Conservation (phyloP, 1,284 basidiomycete species). For the Tranzscheliella williamsii region DNA sequence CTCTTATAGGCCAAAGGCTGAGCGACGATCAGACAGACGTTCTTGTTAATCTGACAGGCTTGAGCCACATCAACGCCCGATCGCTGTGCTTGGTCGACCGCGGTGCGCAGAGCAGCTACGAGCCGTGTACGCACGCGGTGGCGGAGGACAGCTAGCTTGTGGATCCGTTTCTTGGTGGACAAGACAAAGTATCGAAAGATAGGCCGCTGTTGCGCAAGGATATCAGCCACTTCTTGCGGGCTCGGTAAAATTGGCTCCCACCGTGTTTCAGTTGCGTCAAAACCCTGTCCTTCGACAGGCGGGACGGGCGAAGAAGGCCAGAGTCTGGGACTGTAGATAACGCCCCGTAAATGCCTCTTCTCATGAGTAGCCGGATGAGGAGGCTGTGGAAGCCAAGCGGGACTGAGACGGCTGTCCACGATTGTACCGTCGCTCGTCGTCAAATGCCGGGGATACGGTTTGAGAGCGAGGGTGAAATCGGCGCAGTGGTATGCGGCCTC, state of each 20-base stretch:
- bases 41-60: constrained; percentile 2
- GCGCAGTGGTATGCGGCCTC: background rate
- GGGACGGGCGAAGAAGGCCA: background rate
- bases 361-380: constrained; percentile 23
- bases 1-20: constrained; percentile 5
- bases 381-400: constrained; percentile 19
- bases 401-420: constrained; percentile 4
- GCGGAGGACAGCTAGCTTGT: constrained; percentile 50
- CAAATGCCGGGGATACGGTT: constrained; percentile 21
- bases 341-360: constrained; percentile 8
- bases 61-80: background rate
- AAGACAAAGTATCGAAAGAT: constrained; percentile 27
- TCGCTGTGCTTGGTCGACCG: constrained; percentile 2
- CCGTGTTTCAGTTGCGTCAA: background rate
- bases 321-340: too few species aligned
- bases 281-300: background rate
- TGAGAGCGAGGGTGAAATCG: constrained; percentile 23
- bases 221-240: too few species aligned
- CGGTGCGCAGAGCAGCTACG: constrained; percentile 25
- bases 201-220: constrained; percentile 1
- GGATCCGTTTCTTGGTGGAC: constrained; percentile 43
- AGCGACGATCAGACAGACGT: constrained; percentile 14
- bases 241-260: too few species aligned
- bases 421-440: constrained; percentile 2
- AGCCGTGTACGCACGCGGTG: constrained; percentile 33